These are phyloP conservation scores for Pezicula rhizophila DNA, from an alignment of 2,329 filamentous ascomycete genomes.

Conservation along the genomic window DNA sequence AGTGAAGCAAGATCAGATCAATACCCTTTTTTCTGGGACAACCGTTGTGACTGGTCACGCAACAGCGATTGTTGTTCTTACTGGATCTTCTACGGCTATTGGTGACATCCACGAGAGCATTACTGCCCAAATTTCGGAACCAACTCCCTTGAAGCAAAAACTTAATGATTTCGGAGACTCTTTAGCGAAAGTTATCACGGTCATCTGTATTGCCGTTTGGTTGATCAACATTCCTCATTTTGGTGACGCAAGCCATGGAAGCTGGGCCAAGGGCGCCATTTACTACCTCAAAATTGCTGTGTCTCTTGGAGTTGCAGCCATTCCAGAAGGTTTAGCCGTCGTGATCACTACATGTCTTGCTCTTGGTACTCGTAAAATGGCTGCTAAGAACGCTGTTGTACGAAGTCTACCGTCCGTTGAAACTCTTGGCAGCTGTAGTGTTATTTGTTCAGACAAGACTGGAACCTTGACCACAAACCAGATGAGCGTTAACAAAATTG, in stretches of 20 bases:
- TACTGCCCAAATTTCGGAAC: slow-evolving; percentile 93
- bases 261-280: slow-evolving; percentile 93
- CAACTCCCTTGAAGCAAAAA: slow-evolving; percentile 96
- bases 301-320: slow-evolving; percentile 93
- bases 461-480: slow-evolving; percentile 97
- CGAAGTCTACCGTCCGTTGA: slow-evolving; percentile 94
- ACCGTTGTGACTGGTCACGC: slow-evolving; percentile 94
- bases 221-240: slow-evolving; percentile 98
- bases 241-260: slow-evolving; percentile 86
- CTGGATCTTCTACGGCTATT: slow-evolving; percentile 86
- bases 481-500: slow-evolving; percentile 95
- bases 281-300: slow-evolving; percentile 99
- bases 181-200: slow-evolving; percentile 95
- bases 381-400: slow-evolving; percentile 94
- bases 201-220: slow-evolving; percentile 95
- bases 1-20: slow-evolving; percentile 94
- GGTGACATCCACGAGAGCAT: slow-evolving; percentile 99
- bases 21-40: slow-evolving; percentile 97
- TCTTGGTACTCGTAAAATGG: slow-evolving; percentile 96
- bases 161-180: slow-evolving; percentile 96
- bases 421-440: slow-evolving; percentile 96
- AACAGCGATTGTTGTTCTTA: slow-evolving; percentile 83
- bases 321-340: slow-evolving; percentile 93
- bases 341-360: slow-evolving; percentile 99
- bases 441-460: slow-evolving; percentile 99